phyloP scores from a whole-genome alignment of 2,329 filamentous ascomycete genomes.

The Stachybotrys chlorohalonatus region DNA sequence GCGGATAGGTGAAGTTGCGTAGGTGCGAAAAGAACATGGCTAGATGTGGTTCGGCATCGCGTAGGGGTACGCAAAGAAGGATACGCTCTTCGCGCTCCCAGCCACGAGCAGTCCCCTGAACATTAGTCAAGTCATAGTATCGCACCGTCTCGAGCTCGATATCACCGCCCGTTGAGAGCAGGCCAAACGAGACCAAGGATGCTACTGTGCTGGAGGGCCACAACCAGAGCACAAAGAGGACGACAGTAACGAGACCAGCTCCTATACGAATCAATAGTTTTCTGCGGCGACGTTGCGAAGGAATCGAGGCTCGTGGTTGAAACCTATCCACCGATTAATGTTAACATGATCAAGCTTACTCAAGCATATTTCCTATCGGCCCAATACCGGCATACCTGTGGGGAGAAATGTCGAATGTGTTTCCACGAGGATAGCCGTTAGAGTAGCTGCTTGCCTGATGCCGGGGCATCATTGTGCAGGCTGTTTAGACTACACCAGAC shows the following conservation, averaged over 20 bases:
- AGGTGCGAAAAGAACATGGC: conserved; percentile 99
- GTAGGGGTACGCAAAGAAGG: conserved; percentile 83
- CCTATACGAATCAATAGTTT: conserved; percentile 63
- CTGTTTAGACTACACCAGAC: conserved; percentile 5
- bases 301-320: conserved; percentile 69
- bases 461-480: conserved; percentile 71
- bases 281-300: conserved; percentile 62
- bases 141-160: conserved; percentile 87
- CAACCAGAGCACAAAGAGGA: conserved; percentile 66
- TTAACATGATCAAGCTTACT: not conserved
- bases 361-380: too few relatives aligned
- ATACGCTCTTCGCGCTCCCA: conserved; percentile 97
- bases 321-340: conserved; percentile 36
- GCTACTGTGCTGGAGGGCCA: conserved; percentile 57
- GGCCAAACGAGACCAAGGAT: conserved; percentile 58
- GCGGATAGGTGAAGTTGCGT: conserved; percentile 92
- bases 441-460: conserved; percentile 67
- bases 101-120: conserved; percentile 81
- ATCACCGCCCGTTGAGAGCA: conserved; percentile 57
- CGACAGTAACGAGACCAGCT: conserved; percentile 45
- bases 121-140: conserved; percentile 91
- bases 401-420: conserved; percentile 79
- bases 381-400: conserved; percentile 57
- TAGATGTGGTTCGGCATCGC: conserved; percentile 86
- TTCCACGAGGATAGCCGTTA: conserved; percentile 72